These are phyloP conservation scores for Hanseniaspora osmophila DNA, from an alignment of 805 yeast genomes.

Conservation along the genomic window DNA sequence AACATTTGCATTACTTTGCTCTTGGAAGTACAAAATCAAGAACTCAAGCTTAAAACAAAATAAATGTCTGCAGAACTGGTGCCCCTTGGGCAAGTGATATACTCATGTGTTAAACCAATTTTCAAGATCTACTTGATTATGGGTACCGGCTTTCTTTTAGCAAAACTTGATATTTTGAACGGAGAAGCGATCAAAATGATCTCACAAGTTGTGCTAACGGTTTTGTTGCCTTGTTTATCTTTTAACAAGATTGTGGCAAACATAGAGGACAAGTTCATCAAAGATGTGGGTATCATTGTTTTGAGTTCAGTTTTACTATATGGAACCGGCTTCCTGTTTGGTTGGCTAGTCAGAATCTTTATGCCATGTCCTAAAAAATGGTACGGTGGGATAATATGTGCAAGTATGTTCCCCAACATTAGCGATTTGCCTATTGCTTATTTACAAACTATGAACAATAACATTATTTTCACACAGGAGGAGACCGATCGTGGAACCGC, in stretches of 20 bases:
- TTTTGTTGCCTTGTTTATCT: conserved; percentile 53
- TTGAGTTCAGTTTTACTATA: conserved; percentile 38
- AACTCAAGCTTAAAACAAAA: neutral
- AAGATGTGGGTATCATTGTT: conserved; percentile 52
- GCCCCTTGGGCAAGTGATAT: conserved; percentile 8
- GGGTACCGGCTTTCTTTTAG: conserved; percentile 47
- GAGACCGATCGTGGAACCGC: conserved; percentile 72
- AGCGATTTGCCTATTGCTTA: conserved; percentile 70
- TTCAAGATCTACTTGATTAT: conserved; percentile 62
- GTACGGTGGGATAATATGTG: conserved; percentile 58
- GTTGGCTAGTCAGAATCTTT: conserved; percentile 19
- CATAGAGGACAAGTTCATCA: conserved; percentile 49
- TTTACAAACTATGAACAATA: conserved; percentile 50
- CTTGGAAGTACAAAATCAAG: too few relatives aligned
- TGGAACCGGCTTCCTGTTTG: conserved; percentile 34
- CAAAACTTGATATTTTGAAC: conserved; percentile 42
- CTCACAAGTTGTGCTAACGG: conserved; percentile 46
- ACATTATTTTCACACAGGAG: conserved; percentile 39
- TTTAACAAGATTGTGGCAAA: conserved; percentile 49
- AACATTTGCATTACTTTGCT: too few relatives aligned
- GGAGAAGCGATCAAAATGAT: conserved; percentile 51
- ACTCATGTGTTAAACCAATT: conserved; percentile 59
- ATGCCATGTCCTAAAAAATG: conserved; percentile 48
- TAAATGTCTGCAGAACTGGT: neutral
- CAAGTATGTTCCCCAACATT: conserved; percentile 61